Percentiles rank a stretch among this genome's conserved stretches.
Evolutionary conservation across 2,329 filamentous ascomycete genomes (phyloP).

Genomic region (Daldinia eschscholtzii): DNA sequence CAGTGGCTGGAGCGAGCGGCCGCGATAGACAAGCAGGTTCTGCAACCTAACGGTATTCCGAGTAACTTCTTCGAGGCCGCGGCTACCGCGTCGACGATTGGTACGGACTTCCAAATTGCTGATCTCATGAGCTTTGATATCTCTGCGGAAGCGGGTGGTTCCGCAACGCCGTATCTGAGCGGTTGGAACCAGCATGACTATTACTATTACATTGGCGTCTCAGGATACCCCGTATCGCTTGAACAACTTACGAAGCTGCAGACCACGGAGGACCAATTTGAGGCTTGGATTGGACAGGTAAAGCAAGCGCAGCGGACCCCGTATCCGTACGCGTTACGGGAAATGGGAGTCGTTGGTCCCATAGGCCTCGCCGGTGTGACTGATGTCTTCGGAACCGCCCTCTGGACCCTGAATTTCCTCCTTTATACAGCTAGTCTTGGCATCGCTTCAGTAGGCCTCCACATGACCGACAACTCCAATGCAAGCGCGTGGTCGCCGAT

Average conservation of each 20-base stretch:
- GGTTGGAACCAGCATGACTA: constrained; percentile 68
- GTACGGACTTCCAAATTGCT: constrained; percentile 62
- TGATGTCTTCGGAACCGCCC: constrained; percentile 62
- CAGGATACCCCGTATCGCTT: constrained; percentile 58
- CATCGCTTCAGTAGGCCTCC: constrained; percentile 62
- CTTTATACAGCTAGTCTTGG: constrained; percentile 62
- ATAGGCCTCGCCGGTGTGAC: constrained; percentile 61
- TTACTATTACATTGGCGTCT: constrained; percentile 65
- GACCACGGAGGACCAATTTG: constrained; percentile 61
- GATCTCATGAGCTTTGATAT: constrained; percentile 58
- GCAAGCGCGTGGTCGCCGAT: constrained; percentile 64
- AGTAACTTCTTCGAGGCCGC: constrained; percentile 63
- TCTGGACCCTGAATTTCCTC: constrained; percentile 67
- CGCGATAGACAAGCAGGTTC: constrained; percentile 59
- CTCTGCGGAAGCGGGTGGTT: constrained; percentile 53
- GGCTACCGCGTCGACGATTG: constrained; percentile 63
- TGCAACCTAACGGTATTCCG: constrained; percentile 56
- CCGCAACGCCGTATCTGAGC: constrained; percentile 51
- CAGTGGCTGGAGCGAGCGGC: constrained; percentile 61
- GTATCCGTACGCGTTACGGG: constrained; percentile 62
- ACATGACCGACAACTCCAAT: constrained; percentile 67
- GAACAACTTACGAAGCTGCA: constrained; percentile 60
- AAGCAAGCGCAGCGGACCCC: constrained; percentile 56
- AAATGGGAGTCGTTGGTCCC: constrained; percentile 65
- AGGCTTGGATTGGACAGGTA: constrained; percentile 60